phyloP scores from a whole-genome alignment of 2,329 filamentous ascomycete species.

The Aureobasidium sp. region DNA sequence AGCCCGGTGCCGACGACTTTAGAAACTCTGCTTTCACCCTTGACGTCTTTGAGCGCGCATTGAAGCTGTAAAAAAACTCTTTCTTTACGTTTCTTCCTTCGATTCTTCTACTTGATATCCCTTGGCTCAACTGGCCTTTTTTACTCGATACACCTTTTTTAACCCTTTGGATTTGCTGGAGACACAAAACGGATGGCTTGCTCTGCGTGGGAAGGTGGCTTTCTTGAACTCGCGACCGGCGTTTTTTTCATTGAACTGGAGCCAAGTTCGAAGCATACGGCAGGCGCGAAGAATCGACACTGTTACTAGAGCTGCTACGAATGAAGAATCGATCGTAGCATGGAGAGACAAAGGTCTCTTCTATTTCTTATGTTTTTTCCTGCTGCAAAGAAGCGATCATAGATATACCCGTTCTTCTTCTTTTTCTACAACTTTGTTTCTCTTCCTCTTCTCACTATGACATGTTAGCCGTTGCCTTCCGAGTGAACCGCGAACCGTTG shows the following conservation, averaged over 20 bases:
- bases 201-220: not conserved
- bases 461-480: not conserved
- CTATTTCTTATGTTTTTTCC: not conserved
- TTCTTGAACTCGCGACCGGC: not conserved
- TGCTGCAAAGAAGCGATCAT: not conserved
- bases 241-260: not conserved
- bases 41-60: slow-evolving; percentile 10
- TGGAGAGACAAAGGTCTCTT: not conserved
- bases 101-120: slow-evolving; percentile 14
- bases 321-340: not conserved
- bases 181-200: not conserved
- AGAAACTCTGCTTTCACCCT: slow-evolving; percentile 11
- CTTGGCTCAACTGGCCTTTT: not conserved
- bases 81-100: not conserved
- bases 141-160: not conserved
- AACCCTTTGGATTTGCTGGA: not conserved
- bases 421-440: not conserved
- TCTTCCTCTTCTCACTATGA: not conserved
- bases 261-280: not conserved
- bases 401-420: not conserved
- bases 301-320: not conserved
- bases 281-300: not conserved
- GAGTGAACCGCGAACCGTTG: not conserved
- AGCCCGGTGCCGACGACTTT: slow-evolving; percentile 5
- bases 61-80: slow-evolving; percentile 10